Percentiles rank a stretch among this genome's conserved stretches.
These are phyloP conservation scores for Posidonia oceanica DNA, from an alignment of 116 monocot species.

Conservation along the genomic window DNA sequence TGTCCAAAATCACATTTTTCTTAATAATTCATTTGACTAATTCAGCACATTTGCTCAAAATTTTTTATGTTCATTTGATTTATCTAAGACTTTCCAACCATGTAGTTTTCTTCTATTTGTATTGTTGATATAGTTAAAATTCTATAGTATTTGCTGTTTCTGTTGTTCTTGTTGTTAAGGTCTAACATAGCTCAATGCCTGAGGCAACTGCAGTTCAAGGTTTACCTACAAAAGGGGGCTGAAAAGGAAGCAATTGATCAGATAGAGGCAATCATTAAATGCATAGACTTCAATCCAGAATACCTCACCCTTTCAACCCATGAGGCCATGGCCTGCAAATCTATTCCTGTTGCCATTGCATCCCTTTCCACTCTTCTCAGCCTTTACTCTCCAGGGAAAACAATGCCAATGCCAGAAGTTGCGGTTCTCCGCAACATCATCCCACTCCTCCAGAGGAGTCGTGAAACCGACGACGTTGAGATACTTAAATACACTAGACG, in stretches of 20 bases:
- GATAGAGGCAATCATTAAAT: constrained; percentile 57
- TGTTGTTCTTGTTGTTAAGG: too few species aligned
- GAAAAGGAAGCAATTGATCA: constrained; percentile 66
- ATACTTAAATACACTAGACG: constrained; percentile 41
- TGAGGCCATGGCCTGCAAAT: constrained; percentile 65
- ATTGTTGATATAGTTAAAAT: too few species aligned
- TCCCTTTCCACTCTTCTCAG: constrained; percentile 65
- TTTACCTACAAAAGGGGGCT: constrained; percentile 63
- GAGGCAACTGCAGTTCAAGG: constrained; percentile 53
- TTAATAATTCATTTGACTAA: background rate
- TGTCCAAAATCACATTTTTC: too few species aligned
- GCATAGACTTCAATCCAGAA: constrained; percentile 78
- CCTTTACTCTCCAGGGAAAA: constrained; percentile 62
- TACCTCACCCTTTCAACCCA: constrained; percentile 74
- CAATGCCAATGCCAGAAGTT: constrained; percentile 69
- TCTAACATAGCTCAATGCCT: background rate
- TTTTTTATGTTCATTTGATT: too few species aligned
- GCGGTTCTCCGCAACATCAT: constrained; percentile 61
- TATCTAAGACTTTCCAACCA: too few species aligned
- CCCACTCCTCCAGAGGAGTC: constrained; percentile 35
- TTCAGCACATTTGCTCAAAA: background rate
- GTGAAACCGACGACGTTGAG: constrained; percentile 36
- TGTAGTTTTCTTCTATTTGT: too few species aligned
- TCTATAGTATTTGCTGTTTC: too few species aligned
- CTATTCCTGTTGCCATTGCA: constrained; percentile 44